Conservation (phyloP, 1,139 yeast species). For the Kluyveromyces sp. region DNA sequence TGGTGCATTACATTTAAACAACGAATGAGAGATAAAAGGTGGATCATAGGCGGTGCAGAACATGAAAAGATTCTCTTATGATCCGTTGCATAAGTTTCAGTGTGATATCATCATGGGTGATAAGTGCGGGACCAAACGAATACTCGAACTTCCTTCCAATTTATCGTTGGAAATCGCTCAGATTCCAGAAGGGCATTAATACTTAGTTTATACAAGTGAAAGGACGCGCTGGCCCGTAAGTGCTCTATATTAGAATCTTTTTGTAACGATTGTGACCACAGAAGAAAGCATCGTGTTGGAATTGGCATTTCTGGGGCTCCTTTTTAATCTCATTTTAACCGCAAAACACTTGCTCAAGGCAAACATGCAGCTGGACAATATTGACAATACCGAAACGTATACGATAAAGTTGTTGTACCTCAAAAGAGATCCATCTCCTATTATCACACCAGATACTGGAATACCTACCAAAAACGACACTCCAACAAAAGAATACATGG, state of each 20-base stretch:
- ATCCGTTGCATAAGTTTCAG: too few species aligned
- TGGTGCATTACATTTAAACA: too few species aligned
- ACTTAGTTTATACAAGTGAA: background rate
- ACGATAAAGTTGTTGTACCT: constrained; percentile 36
- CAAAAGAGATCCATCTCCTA: constrained; percentile 33
- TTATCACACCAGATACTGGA: constrained; percentile 47
- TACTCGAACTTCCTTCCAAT: too few species aligned
- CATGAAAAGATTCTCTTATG: too few species aligned
- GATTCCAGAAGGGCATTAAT: too few species aligned
- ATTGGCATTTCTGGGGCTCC: background rate
- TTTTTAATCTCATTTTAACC: constrained; percentile 5
- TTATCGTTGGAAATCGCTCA: too few species aligned
- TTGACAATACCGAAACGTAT: constrained; percentile 35
- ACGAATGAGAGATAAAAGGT: too few species aligned
- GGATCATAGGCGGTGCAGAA: too few species aligned
- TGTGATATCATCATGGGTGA: too few species aligned
- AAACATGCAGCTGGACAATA: constrained; percentile 30
- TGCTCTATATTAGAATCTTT: constrained; percentile 4
- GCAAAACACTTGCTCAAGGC: constrained; percentile 13
- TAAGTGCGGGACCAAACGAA: too few species aligned
- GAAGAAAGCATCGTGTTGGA: constrained; percentile 2
- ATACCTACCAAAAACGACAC: constrained; percentile 42
- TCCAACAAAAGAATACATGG: constrained; percentile 41
- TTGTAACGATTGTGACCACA: background rate
- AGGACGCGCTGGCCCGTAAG: too few species aligned